These are phyloP conservation scores for Liriodendron chinense DNA, from an alignment of 164 flowering plant genomes.

Conservation along the genomic window DNA sequence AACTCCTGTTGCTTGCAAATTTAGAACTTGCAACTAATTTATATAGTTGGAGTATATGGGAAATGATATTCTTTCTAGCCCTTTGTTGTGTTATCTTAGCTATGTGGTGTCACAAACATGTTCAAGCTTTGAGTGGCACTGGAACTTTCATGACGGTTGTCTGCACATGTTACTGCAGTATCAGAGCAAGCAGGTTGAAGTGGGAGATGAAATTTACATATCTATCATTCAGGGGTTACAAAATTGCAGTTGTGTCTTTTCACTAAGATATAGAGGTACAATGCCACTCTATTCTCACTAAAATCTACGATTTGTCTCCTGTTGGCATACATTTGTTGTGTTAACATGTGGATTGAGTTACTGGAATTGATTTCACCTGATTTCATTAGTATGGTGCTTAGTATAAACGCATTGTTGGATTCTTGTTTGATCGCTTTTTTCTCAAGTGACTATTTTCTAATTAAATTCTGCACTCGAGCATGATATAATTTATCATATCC, in stretches of 20 bases:
- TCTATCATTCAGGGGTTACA: slow-evolving; percentile 28
- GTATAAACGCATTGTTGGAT: background rate
- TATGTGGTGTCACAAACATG: slow-evolving; percentile 10
- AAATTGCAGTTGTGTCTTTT: slow-evolving; percentile 30
- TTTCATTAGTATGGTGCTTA: background rate
- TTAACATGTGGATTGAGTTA: background rate
- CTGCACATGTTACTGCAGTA: slow-evolving; percentile 70
- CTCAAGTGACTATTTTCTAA: no score
- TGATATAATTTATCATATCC: no score
- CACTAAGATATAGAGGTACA: slow-evolving; percentile 11
- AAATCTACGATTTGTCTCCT: background rate
- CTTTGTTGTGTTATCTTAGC: slow-evolving; percentile 3
- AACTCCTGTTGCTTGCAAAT: slow-evolving; percentile 1
- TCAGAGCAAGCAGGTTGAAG: slow-evolving; percentile 64
- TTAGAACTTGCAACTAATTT: background rate
- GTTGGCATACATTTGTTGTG: background rate
- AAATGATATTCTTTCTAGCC: background rate
- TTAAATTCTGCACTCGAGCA: no score
- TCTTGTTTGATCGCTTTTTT: no score
- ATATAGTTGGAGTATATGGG: background rate
- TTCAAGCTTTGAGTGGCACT: slow-evolving; percentile 19
- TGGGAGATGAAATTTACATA: slow-evolving; percentile 18
- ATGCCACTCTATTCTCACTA: background rate
- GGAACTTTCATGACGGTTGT: slow-evolving; percentile 37
- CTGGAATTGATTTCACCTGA: background rate